Evolutionary conservation across 768 basidiomycete species (phyloP).

Genomic region (Suillus weaverae): DNA sequence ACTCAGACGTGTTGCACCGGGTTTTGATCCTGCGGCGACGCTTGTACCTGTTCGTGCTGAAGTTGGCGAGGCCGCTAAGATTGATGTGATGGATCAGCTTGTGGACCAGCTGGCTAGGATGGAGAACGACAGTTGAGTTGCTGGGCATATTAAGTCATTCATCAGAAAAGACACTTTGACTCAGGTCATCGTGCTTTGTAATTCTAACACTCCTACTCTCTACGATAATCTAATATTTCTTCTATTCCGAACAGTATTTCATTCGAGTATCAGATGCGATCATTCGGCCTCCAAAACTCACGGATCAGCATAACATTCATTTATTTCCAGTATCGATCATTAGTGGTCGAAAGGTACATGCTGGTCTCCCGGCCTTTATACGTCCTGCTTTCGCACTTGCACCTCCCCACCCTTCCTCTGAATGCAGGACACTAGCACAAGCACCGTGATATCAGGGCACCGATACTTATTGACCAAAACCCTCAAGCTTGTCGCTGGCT

Average conservation of each 20-base stretch:
- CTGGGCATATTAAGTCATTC: not conserved
- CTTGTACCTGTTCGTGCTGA: constrained; percentile 35
- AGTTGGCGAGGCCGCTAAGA: constrained; percentile 18
- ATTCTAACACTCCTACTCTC: not conserved
- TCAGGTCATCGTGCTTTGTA: not conserved
- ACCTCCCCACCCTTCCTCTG: not conserved
- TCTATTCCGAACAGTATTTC: not conserved
- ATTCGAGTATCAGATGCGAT: not conserved
- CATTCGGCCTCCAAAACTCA: not conserved
- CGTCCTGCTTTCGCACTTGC: not conserved
- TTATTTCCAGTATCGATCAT: not conserved
- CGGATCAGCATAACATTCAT: not conserved
- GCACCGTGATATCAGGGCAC: not conserved
- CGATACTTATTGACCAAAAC: not conserved
- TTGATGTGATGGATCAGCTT: constrained; percentile 77
- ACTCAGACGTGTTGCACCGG: constrained; percentile 77
- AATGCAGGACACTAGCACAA: not conserved
- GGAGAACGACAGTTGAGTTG: constrained; percentile 29
- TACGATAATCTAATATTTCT: not conserved
- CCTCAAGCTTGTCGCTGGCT: not conserved
- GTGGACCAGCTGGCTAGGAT: constrained; percentile 80
- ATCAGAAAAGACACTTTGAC: not conserved
- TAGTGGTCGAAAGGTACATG: not conserved
- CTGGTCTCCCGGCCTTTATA: not conserved
- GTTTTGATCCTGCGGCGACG: constrained; percentile 64